Base-by-base conservation (phyloP, 2,329 filamentous ascomycete species). In the Metarhizium guizhouense region DNA sequence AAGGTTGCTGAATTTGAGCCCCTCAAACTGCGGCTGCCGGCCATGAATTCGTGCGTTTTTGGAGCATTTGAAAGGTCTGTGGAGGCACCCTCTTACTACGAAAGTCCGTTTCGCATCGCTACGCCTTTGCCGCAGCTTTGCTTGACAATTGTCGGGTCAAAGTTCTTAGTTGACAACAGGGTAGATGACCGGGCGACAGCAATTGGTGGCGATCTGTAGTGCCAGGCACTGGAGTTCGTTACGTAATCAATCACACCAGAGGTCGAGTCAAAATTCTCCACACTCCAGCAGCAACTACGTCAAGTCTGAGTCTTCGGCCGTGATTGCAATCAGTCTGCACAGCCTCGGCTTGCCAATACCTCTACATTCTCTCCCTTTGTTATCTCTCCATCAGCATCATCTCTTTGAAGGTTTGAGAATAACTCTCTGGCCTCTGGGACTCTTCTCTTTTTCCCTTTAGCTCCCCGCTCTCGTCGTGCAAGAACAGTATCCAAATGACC, bases 401-500 rank as follows among this genome's bases (percentile, higher is more conserved):
- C 14, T 30, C 13, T 48, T 30, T 48, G 20, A 25, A 30, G 8
- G 20, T 45, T 13, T 1, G 45, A 30, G 25, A 30, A 4, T 25
- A 25, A 6, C 2, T 47, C 11, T 48, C n/a, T 30, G 3, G 13
- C 25, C 45, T 30, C 25, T 14, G 3, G 25, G 11, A 25, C 2
- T 8, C 32, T 42, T 8, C 43, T 42, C 30, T 50, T 13, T 25
- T 10, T 55, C 14, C 14, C 30, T 32, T 34, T 49, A n/a, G 29
- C 34, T 14, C 53, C 16, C 50, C 25, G 43, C 53, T 53, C 50
- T 25, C 55, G 52, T 54, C 48, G 52, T 49, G 49, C 53, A 47
- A 47, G 50, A 54, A 52, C 56, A 51, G 11, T 6, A 49, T 49
- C 55, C 57, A 58, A 61, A 63, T 64, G 63, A 64, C 60, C 58